phyloP scores from a whole-genome alignment of 2,329 filamentous ascomycete species.

The Colletotrichum cereale region DNA sequence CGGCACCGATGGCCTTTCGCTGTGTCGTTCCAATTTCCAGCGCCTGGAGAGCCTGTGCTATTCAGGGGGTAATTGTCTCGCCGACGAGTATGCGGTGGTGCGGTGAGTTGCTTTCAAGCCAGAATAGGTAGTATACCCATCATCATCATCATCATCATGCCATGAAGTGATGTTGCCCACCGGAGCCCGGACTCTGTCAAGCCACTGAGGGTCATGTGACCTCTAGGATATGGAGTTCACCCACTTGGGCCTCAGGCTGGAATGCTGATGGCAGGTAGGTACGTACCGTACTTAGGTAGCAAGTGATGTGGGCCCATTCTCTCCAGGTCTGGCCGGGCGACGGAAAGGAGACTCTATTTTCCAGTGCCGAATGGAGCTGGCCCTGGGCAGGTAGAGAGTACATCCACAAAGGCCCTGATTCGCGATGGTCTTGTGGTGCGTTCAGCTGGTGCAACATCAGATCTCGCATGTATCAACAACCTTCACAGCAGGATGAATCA shows the following conservation, averaged over 20 bases:
- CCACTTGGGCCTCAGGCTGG: background rate
- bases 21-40: background rate
- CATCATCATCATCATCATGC: slow-evolving; percentile 31
- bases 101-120: slow-evolving; percentile 1
- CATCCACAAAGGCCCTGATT: slow-evolving; percentile 1
- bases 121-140: slow-evolving; percentile 3
- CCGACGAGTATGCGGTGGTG: background rate
- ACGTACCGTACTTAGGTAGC: too few species aligned
- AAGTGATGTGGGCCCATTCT: background rate
- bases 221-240: background rate
- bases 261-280: background rate
- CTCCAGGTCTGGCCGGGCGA: background rate
- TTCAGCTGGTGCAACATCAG: background rate
- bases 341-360: slow-evolving; percentile 1
- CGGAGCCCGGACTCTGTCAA: slow-evolving; percentile 16
- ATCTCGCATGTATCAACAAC: slow-evolving; percentile 18
- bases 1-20: slow-evolving; percentile 14
- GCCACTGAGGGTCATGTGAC: slow-evolving; percentile 35
- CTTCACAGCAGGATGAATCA: slow-evolving; percentile 18
- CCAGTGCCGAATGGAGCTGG: background rate
- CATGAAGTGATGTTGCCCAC: slow-evolving; percentile 15
- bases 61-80: background rate
- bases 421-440: background rate
- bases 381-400: slow-evolving; percentile 5
- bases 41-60: background rate